Evolutionary conservation across 345 rosid species (phyloP), one percentile per base, ranked within the genome.

Genomic region (Balakata baccata): DNA sequence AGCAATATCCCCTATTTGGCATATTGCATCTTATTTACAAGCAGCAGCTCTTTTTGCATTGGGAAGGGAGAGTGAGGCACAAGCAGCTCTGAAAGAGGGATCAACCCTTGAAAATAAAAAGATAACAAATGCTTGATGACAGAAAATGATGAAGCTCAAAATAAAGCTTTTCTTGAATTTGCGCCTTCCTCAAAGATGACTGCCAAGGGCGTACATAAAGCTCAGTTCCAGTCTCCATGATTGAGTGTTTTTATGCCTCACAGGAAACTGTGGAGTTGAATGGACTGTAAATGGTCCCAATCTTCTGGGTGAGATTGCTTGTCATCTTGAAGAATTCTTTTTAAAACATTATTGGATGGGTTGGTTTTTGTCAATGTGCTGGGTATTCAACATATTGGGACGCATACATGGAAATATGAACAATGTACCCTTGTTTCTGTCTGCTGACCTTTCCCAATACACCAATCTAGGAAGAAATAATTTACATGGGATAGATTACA

Each of bases 61-160:
- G 67, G 92, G 92, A 68, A 91, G 75, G 88, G 93, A 89, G 81
- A 87, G 76, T 25, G 95, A 93, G 81, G 90, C 92, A 20, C 86
- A 85, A 52, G 75, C 82, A 61, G 92, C 93, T 69, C 87, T 91
- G 43, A 77, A 79, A 58, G 97, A 93, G 75, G 97, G 89, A 53
- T 78, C 93, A 17, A 74, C 86, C 47, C 91, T 87, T 25, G 98
- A 93, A 83, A 84, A 71, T 68, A 86, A 80, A 51, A 86, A 53
- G 88, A 80, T 53, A 23, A 60, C 84, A 46, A 74, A 52, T 46
- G 57, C 78, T 61, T 64, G 75, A 77, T 41, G 58, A 65, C 22
- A 22, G 7, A 43, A 68, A 29, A 71, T 11, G 51, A 53, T 60
- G 51, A 51, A 58, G 29, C 51, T 56, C 64, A 51, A 34, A 75